phyloP scores from a whole-genome alignment of 164 flowering plant species.

The Magnolia changhungtana region DNA sequence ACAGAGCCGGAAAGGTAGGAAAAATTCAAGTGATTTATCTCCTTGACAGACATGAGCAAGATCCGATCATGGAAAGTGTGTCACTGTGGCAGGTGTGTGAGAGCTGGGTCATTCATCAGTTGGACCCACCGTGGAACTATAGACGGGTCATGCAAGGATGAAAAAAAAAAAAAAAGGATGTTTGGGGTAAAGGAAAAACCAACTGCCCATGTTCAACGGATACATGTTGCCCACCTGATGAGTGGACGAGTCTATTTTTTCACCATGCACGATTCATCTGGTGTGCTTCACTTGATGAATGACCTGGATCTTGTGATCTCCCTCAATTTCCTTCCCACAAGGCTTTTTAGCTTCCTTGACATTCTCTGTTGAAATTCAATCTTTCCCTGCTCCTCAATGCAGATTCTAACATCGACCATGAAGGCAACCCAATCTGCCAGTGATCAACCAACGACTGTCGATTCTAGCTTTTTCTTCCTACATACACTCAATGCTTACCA shows the following conservation, averaged over 20 bases:
- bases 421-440: constrained; percentile 21
- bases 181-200: no score
- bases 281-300: background rate
- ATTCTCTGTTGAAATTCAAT: background rate
- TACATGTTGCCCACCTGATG: no score
- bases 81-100: no score
- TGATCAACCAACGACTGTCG: constrained; percentile 27
- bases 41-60: no score
- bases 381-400: constrained; percentile 15
- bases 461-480: constrained; percentile 48
- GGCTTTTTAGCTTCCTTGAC: background rate
- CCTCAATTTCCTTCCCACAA: background rate
- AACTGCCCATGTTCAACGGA: no score
- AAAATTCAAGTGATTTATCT: background rate
- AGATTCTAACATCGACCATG: constrained; percentile 48
- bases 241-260: no score
- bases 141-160: no score
- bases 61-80: no score
- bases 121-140: no score
- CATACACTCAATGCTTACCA: constrained; percentile 65
- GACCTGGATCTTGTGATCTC: background rate
- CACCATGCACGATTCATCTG: no score
- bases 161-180: no score
- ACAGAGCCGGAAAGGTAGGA: constrained; percentile 76
- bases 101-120: no score